Evolutionary conservation across 257 asterid species (phyloP), one percentile per base, ranked within the genome.

Genomic region (Misopates orontium): DNA sequence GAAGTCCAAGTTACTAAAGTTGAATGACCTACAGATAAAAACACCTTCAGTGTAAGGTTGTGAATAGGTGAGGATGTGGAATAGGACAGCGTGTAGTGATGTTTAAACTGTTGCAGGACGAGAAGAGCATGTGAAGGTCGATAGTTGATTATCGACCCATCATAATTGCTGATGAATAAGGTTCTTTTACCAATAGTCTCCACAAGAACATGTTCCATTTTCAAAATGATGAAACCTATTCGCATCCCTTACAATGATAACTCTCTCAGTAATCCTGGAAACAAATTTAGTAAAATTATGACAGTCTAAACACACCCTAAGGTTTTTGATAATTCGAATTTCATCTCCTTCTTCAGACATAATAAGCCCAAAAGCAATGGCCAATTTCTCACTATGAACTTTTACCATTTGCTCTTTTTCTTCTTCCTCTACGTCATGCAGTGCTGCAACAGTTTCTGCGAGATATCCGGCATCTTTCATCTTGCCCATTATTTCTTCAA

Each of bases 371-470:
- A 81, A 89, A 20, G 85, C 85, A 79, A 91, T 91, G 15, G 96
- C 95, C 76, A 91, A 73, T 80, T 87, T 91, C 83, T 91, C 97
- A 63, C 96, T 91, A 65, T 91, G 96, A 79, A 89, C 89, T 73
- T 60, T 85, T 56, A 89, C 90, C 83, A 87, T 80, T 13, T 85
- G 58, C 82, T 89, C 97, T 84, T 89, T 91, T 83, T 91, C 97
- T 72, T 91, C 96, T 67, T 89, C 92, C 81, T 91, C 97, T 65
- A 89, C 98, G 67, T 91, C 97, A 73, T 89, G 98, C 81, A 89
- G 62, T 20, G 98, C 83, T 21, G 84, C 78, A 54, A 66, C 72
- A 14, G 92, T 89, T 58, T 87, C 95, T 1, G 83, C 79, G 53
- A 82, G 78, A 71, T 89, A 91, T 69, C 98, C 98, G 23, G 77